phyloP scores from a whole-genome alignment of 805 yeast genomes.

The Hanseniaspora vineae region DNA sequence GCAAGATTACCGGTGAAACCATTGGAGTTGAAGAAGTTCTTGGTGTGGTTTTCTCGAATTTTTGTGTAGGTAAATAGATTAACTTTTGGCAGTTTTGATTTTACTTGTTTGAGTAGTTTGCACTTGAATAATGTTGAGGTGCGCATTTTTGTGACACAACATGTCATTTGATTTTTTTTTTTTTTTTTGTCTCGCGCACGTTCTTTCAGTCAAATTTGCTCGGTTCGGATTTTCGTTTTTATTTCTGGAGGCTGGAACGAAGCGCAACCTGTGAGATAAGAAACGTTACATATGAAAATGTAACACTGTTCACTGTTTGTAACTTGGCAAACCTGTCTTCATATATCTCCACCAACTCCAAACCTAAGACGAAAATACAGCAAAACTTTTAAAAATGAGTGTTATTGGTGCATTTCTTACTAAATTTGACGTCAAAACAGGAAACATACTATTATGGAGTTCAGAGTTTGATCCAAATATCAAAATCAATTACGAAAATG shows the following conservation, averaged over 20 bases:
- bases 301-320: too few relatives aligned
- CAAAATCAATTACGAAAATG: conserved; percentile 22
- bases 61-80: conserved; percentile 78
- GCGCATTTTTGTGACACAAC: background rate
- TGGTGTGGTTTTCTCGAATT: conserved; percentile 81
- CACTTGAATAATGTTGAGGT: background rate
- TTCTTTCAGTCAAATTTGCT: too few relatives aligned
- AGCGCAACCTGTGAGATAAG: too few relatives aligned
- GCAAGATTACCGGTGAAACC: conserved; percentile 81
- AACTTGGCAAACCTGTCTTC: too few relatives aligned
- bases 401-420: conserved; percentile 15
- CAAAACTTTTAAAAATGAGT: too few relatives aligned
- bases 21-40: conserved; percentile 83
- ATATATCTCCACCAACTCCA: too few relatives aligned
- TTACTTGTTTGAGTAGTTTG: background rate
- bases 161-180: too few relatives aligned
- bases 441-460: conserved; percentile 21
- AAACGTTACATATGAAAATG: too few relatives aligned
- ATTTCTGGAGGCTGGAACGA: too few relatives aligned
- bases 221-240: too few relatives aligned
- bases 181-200: too few relatives aligned
- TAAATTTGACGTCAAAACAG: conserved; percentile 22
- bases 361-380: background rate
- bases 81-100: background rate
- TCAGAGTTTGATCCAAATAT: conserved; percentile 14